A percentile compares a stretch with the other conserved stretches of the same genome.
These are phyloP conservation scores for Hymenotorrendiella dingleyae DNA, from an alignment of 2,329 filamentous ascomycete species.

Conservation along the genomic window DNA sequence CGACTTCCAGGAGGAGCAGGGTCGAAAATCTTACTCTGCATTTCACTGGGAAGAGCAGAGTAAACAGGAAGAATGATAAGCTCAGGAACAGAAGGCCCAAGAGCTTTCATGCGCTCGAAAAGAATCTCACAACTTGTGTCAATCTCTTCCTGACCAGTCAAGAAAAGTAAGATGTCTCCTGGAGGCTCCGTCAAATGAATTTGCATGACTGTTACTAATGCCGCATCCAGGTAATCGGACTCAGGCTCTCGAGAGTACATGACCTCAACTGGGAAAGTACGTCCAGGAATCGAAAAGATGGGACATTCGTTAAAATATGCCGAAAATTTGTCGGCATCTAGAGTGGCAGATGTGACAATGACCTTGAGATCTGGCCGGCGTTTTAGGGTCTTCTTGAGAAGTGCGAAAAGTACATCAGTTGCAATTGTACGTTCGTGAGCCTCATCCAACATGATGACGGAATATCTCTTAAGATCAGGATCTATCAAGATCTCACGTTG, in stretches of 20 bases:
- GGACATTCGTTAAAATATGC: slow-evolving; percentile 94
- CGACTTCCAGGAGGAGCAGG: slow-evolving; percentile 78
- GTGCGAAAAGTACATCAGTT: slow-evolving; percentile 88
- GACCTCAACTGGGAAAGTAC: slow-evolving; percentile 92
- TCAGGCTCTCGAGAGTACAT: slow-evolving; percentile 94
- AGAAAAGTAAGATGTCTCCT: slow-evolving; percentile 92
- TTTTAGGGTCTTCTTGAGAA: slow-evolving; percentile 90
- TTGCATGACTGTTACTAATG: slow-evolving; percentile 95
- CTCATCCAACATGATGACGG: slow-evolving; percentile 96
- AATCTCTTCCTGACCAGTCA: slow-evolving; percentile 97
- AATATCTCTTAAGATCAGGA: slow-evolving; percentile 81
- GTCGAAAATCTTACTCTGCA: slow-evolving; percentile 92
- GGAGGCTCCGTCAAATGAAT: slow-evolving; percentile 90
- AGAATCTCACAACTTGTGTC: slow-evolving; percentile 91
- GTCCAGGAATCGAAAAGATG: slow-evolving; percentile 92
- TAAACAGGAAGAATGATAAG: slow-evolving; percentile 95
- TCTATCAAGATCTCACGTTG: slow-evolving; percentile 92
- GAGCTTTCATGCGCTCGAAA: slow-evolving; percentile 90
- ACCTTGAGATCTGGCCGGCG: slow-evolving; percentile 82
- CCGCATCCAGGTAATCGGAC: slow-evolving; percentile 89
- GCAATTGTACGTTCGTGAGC: slow-evolving; percentile 96
- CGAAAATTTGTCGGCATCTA: slow-evolving; percentile 97
- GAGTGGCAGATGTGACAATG: slow-evolving; percentile 92
- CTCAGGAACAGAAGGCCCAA: slow-evolving; percentile 86
- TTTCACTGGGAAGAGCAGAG: slow-evolving; percentile 84